phyloP scores from a whole-genome alignment of 805 yeast genomes.

The Ogataea polymorpha region DNA sequence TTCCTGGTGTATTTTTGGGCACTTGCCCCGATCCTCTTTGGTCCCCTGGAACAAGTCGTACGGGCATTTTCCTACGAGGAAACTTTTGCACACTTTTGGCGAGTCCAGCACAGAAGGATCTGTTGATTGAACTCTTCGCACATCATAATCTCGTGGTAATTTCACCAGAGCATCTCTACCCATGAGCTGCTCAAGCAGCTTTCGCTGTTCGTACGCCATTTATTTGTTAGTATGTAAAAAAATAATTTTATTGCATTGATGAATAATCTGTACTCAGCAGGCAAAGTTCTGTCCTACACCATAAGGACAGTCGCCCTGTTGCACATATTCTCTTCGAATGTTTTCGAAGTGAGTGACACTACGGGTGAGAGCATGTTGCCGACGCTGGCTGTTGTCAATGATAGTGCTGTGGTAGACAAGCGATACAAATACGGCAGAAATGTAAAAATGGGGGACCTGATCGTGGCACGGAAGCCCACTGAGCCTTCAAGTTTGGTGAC shows the following conservation, averaged over 20 bases:
- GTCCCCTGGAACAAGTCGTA: constrained; percentile 80
- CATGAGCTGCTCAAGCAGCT: constrained; percentile 76
- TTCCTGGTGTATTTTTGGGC: constrained; percentile 73
- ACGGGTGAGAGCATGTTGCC: constrained; percentile 96
- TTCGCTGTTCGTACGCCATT: constrained; percentile 65
- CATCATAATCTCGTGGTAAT: constrained; percentile 29
- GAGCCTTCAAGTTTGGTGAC: constrained; percentile 84
- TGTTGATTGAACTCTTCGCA: constrained; percentile 11
- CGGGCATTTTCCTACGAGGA: constrained; percentile 83
- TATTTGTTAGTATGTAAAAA: constrained; percentile 1
- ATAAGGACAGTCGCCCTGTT: constrained; percentile 58
- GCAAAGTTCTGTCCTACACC: constrained; percentile 36
- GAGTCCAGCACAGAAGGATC: constrained; percentile 42
- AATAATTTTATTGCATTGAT: background rate
- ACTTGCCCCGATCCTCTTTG: constrained; percentile 76
- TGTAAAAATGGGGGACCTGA: constrained; percentile 78
- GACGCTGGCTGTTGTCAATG: constrained; percentile 69
- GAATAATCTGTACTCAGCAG: constrained; percentile 6
- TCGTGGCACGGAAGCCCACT: constrained; percentile 87
- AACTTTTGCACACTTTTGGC: constrained; percentile 71
- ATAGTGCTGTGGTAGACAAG: constrained; percentile 77
- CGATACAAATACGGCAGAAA: constrained; percentile 58
- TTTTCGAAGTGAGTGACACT: constrained; percentile 48
- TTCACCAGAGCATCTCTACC: constrained; percentile 50
- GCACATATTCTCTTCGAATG: constrained; percentile 46